Evolutionary conservation across 2,329 filamentous ascomycete species (phyloP), one percentile per base, ranked within the genome.

Genomic region (Tolypocladium paradoxum): DNA sequence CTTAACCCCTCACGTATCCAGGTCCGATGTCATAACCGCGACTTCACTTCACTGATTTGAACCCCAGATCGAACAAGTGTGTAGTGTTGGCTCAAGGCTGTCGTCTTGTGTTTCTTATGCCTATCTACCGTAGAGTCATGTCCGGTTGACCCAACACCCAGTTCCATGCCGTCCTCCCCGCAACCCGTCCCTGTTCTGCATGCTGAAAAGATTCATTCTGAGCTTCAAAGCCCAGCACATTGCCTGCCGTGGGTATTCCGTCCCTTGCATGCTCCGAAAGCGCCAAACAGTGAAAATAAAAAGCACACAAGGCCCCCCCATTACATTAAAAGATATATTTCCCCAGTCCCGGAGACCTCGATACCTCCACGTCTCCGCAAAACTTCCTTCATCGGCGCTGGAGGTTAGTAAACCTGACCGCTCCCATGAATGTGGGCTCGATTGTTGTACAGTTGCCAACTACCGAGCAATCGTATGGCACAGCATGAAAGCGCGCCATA

Each of bases 191-290:
- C 43, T 4, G 24, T 6, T 31, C 27, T 46, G 9, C 43, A 11
- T 31, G 18, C 4, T 16, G 43, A 46, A 33, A 40, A 18, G 11
- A 50, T 31, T 43, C 29, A 31, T 31, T 27, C 27, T 31, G 36
- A 40, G 36, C 49, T 34, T 34, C 27, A 33, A 34, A 34, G 37
- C 49, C 16, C 24, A 24, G 20, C 33, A 31, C 7, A 20, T 43
- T 34, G 22, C 24, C 37, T 33, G 29, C 27, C 27, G 36, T 33
- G 49, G 49, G 49, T 50, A 50, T 50, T 40, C 74, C 73, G 60
- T 76, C 76, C 22, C 49, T 20, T 36, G 43, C 8, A 4, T 50
- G 40, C 53, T 37, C 49, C 49, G 11, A 50, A 50, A 50, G 49
- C 49, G 49, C 49, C 37, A 12, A 50, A 50, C 36, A 31, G 52